Evolutionary conservation across 371 early-diverging fungal genomes (phyloP).

Genomic region (Rhizopus stolonifer): DNA sequence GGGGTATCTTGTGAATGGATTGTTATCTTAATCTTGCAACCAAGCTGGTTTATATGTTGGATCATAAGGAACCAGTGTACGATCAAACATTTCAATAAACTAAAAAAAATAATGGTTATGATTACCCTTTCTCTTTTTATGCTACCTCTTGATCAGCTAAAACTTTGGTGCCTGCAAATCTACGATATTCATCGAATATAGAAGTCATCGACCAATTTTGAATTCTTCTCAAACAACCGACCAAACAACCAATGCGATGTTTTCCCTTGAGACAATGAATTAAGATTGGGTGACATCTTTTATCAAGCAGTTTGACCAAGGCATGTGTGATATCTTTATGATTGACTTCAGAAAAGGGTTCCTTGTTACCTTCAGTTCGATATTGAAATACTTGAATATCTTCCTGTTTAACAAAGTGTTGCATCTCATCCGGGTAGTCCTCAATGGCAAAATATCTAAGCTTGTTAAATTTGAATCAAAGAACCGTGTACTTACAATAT

Average conservation of each 20-base stretch:
- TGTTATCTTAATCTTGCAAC: slow-evolving; percentile 27
- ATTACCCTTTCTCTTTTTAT: not conserved
- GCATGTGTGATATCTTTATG: slow-evolving; percentile 74
- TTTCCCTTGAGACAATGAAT: slow-evolving; percentile 95
- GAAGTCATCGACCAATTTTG: slow-evolving; percentile 94
- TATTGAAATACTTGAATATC: slow-evolving; percentile 77
- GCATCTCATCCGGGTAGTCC: slow-evolving; percentile 79
- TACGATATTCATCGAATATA: slow-evolving; percentile 93
- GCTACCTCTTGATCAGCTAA: slow-evolving; percentile 93
- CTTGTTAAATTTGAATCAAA: no score
- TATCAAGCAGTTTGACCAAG: slow-evolving; percentile 75
- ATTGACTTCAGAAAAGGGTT: slow-evolving; percentile 91
- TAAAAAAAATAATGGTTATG: slow-evolving; percentile 11
- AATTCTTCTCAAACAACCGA: slow-evolving; percentile 90
- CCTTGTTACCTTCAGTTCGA: slow-evolving; percentile 88
- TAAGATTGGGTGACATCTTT: slow-evolving; percentile 79
- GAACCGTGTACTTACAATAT: slow-evolving; percentile 60
- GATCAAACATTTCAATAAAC: slow-evolving; percentile 77
- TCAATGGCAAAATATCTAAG: slow-evolving; percentile 75
- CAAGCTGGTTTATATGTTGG: slow-evolving; percentile 54
- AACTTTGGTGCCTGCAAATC: slow-evolving; percentile 90
- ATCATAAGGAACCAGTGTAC: slow-evolving; percentile 54
- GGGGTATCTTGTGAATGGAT: no score
- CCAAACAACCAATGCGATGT: slow-evolving; percentile 91
- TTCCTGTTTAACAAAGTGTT: slow-evolving; percentile 71